Base-by-base conservation (phyloP, 2,329 filamentous ascomycete species). In the Alternaria arborescens region DNA sequence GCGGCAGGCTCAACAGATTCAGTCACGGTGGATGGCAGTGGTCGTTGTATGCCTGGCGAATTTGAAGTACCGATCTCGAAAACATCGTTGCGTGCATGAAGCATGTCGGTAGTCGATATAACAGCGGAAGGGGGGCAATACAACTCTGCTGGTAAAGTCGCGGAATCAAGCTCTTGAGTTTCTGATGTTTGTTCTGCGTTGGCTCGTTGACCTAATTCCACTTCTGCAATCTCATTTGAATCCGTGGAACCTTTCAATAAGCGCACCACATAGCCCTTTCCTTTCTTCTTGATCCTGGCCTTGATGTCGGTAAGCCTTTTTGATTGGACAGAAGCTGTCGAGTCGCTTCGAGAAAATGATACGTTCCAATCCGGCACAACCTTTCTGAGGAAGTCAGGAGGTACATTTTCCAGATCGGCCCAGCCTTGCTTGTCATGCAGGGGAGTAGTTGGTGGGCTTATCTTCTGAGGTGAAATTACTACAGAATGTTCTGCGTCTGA, bases 241-340 rank as follows among this genome's bases (percentile, higher is more conserved):
- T 74, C 71, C 3, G 66, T 30, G 4, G 72, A 71, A 3, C 71
- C 70, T 40, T 75, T 75, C 20, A 75, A 53, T 4, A 77, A 61
- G 18, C 74, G 58, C 16, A 77, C 69, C 5, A 77, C 71, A 42
- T 76, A 75, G 0, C 74, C 74, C 30, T 70, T 74, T n/a, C 71
- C 72, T 41, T 69, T 76, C 62, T 73, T 75, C 64, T 75, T 75
- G 38, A 77, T 73, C 4, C 67, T 65, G 2, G 74, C 74, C 38
- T 74, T 76, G 57, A 77, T 74, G 18, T 75, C 69, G 4, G 72
- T 60, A 44, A 75, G 65, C 32, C 65, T 70, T 18, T 68, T 67
- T 14, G 68, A 70, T 44, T 75, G 71, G 3, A 58, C 67, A 1
- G 71, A 71, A 2, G 68, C 61, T 18, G 70, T 71, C 3, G 72